Evolutionary conservation across 139 green algal genomes (phyloP), one percentile per base, ranked within the genome.

Genomic region (Coelastrella sp.): DNA sequence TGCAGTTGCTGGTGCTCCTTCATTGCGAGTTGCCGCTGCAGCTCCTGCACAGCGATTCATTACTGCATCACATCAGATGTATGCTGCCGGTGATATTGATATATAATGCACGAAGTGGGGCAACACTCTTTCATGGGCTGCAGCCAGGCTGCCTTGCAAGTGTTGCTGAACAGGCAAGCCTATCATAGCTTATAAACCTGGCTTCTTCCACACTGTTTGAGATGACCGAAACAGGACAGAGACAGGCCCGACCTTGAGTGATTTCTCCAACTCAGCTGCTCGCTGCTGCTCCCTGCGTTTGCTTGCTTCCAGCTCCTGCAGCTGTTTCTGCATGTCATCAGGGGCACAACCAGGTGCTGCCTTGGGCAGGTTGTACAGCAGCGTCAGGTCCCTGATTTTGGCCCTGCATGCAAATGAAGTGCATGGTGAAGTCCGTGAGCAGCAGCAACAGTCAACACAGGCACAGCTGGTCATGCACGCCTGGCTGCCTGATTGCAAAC

Each of bases 351-450:
- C 73, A 77, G 79, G 32, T 19, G 60, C 78, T 13, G 66, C 32
- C 54, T 80, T 90, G 54, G 87, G 87, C 65, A 91, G 77, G 64
- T 91, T 91, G 78, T 82, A 91, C 32, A 91, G 78, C 47, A 73
- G 64, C 10, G 76, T 87, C 32, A 87, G 60, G 54, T 91, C 78
- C 2, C 64, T 14, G 3, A 17, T 47, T 56, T n/a, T 23, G 13
- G 87, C 78, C 23, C 87, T 91, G 86, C 23, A 58, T 23, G 61
- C 8, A 71, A 13, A 71, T 0, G 2, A n/a, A 71, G 61, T 71
- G 61, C 32, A 47, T 47, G 32, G 32, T 47, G 61, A 71, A 71
- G 1, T 19, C 61, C 8, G 61, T 71, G 61, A 71, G 8, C 8
- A 13, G 61, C 61, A 71, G 61, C 11, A 10, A 19, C 61, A 71